Conservation (phyloP, 2,329 filamentous ascomycete species). For the Ophiocordyceps unilateralis region DNA sequence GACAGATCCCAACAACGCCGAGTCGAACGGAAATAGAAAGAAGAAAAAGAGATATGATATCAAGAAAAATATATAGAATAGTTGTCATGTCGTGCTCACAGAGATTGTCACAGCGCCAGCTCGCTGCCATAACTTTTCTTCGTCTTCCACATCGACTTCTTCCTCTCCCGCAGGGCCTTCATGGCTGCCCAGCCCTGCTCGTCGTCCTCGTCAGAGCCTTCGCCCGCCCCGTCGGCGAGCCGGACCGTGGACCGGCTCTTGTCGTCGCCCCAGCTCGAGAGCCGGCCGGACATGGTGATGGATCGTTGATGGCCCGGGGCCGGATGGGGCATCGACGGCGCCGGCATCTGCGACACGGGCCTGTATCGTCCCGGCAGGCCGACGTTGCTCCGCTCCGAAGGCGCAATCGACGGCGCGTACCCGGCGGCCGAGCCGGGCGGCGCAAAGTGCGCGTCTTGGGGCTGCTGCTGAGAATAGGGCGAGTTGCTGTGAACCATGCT, state of each 20-base stretch:
- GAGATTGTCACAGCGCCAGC: slow-evolving; percentile 12
- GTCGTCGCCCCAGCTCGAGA: slow-evolving; percentile 16
- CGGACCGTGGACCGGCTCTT: slow-evolving; percentile 19
- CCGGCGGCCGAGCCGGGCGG: slow-evolving; percentile 23
- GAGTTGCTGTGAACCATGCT: slow-evolving; percentile 65
- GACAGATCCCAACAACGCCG: too few relatives aligned
- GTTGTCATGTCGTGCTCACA: neutral
- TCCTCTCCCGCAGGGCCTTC: slow-evolving; percentile 52
- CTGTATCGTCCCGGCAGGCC: slow-evolving; percentile 82
- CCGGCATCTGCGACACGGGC: slow-evolving; percentile 55
- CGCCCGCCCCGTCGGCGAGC: slow-evolving; percentile 19
- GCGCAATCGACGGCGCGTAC: slow-evolving; percentile 84
- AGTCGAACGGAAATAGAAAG: neutral
- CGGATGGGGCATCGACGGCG: slow-evolving; percentile 5
- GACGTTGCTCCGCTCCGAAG: slow-evolving; percentile 87
- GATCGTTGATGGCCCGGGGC: slow-evolving; percentile 8
- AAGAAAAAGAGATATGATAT: neutral
- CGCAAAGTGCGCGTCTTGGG: slow-evolving; percentile 5
- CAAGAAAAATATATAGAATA: neutral
- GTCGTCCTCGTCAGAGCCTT: slow-evolving; percentile 38
- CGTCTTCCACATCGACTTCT: slow-evolving; percentile 45
- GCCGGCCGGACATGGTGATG: slow-evolving; percentile 17
- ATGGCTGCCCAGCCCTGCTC: slow-evolving; percentile 55
- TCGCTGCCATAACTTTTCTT: slow-evolving; percentile 38
- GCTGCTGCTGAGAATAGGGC: slow-evolving; percentile 36